Evolutionary conservation across 108 stramenopile species (phyloP), one percentile per base, ranked within the genome.

Genomic region (Cyclotella sp.): DNA sequence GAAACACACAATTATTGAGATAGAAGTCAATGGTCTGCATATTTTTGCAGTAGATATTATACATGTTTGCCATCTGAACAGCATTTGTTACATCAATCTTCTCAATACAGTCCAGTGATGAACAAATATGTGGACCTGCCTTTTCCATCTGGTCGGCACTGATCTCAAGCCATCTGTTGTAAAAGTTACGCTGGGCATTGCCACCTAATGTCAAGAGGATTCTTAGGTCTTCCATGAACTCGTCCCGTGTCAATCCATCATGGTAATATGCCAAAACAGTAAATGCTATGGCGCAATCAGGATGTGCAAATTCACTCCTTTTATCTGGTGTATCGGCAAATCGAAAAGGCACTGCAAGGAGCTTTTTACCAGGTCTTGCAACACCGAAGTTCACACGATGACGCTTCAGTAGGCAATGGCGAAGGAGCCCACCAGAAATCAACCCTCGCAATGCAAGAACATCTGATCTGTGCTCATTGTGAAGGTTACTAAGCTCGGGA

Each of bases 191-290:
- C 24, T 83, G 71, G 3, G 82, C 77, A 57, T 70, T 75, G 1
- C 40, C 43, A 10, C 84, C 87, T n/a, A 83, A 63, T 0, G 14
- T 55, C 1, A 81, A 19, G 18, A 88, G 62, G 9, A 4, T 43
- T 43, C 64, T 51, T 15, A 88, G 66, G 14, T 82, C 74, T 73
- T 68, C n/a, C 29, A 61, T 76, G 7, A 84, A 8, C 30, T 88
- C 71, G 16, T 42, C 34, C 11, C n/a, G 30, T 4, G 77, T 54
- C 18, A 88, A 69, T n/a, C 88, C 85, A 65, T 78, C 76, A 49
- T 78, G 43, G 53, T 84, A 88, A 58, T 88, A 88, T 3, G 88
- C 75, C 27, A 84, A 62, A 34, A 79, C 62, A 46, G 85, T 86
- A n/a, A 86, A 65, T 3, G 67, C 64, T 42, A 88, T 71, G 16